Conservation (phyloP, 2,329 filamentous ascomycete species). For the Aspergillus sp. region DNA sequence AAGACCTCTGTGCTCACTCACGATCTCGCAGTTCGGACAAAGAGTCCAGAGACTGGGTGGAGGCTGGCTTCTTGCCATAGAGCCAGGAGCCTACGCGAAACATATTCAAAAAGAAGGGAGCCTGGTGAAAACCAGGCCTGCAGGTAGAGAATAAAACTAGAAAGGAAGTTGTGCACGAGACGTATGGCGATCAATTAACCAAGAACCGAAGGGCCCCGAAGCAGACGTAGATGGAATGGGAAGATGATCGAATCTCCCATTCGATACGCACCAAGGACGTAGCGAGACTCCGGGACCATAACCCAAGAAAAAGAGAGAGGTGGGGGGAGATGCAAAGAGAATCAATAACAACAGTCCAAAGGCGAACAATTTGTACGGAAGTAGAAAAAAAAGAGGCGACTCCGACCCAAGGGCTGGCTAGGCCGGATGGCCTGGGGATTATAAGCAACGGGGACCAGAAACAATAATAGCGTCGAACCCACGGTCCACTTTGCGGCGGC, state of each 20-base stretch:
- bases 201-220: constrained; percentile 21
- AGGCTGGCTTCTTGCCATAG: constrained; percentile 47
- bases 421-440: background rate
- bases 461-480: constrained; percentile 1
- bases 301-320: constrained; percentile 11
- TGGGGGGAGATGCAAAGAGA: background rate
- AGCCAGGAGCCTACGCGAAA: constrained; percentile 48
- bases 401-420: background rate
- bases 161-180: constrained; percentile 9
- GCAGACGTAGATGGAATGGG: constrained; percentile 25
- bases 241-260: constrained; percentile 31
- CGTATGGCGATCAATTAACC: constrained; percentile 6
- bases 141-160: background rate
- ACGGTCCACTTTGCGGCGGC: constrained; percentile 9
- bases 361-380: background rate
- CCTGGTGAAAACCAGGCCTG: background rate
- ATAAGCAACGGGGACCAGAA: background rate
- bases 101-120: constrained; percentile 29
- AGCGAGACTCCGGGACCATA: constrained; percentile 25
- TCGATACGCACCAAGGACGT: constrained; percentile 16
- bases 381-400: background rate
- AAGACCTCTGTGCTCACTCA: constrained; percentile 26
- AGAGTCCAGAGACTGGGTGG: constrained; percentile 59
- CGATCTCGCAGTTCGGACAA: constrained; percentile 57
- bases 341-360: constrained; percentile 1